A percentile compares a stretch with the other conserved stretches of the same genome.
phyloP scores from a whole-genome alignment of 2,329 filamentous ascomycete species.

The Incumbomyces delicatus region DNA sequence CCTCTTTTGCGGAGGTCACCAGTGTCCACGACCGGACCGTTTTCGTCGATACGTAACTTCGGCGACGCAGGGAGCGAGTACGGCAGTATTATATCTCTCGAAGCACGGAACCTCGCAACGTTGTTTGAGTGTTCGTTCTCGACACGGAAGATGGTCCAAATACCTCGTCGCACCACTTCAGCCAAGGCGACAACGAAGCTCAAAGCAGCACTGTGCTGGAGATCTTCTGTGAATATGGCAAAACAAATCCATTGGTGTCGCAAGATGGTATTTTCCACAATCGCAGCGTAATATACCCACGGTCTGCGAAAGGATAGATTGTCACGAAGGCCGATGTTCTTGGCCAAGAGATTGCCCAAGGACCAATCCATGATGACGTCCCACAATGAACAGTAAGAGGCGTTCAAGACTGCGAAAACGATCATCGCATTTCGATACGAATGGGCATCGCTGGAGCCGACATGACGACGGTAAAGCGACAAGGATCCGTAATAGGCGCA shows the following conservation, averaged over 20 bases:
- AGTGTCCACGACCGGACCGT: neutral
- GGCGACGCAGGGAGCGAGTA: constrained; percentile 38
- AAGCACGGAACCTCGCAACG: constrained; percentile 80
- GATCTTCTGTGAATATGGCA: constrained; percentile 66
- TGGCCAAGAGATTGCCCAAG: constrained; percentile 66
- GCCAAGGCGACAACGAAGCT: constrained; percentile 70
- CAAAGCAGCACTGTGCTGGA: constrained; percentile 72
- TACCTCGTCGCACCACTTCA: constrained; percentile 73
- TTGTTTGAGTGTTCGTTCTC: constrained; percentile 97
- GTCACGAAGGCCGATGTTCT: constrained; percentile 60
- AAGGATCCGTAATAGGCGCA: constrained; percentile 70
- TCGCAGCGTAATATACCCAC: constrained; percentile 80
- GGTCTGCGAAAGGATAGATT: constrained; percentile 67
- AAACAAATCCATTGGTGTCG: constrained; percentile 95
- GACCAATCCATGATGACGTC: constrained; percentile 96
- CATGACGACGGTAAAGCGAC: constrained; percentile 70
- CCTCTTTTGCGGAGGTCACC: neutral
- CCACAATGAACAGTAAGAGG: constrained; percentile 79
- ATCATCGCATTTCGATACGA: constrained; percentile 60
- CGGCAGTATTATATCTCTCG: constrained; percentile 74
- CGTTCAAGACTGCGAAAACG: constrained; percentile 69
- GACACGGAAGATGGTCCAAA: constrained; percentile 89
- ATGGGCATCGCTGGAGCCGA: constrained; percentile 26
- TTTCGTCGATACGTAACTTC: neutral
- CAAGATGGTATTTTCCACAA: constrained; percentile 71